Conservation (phyloP, 495 filamentous ascomycete genomes). For the Trichoderma asperelloides region DNA sequence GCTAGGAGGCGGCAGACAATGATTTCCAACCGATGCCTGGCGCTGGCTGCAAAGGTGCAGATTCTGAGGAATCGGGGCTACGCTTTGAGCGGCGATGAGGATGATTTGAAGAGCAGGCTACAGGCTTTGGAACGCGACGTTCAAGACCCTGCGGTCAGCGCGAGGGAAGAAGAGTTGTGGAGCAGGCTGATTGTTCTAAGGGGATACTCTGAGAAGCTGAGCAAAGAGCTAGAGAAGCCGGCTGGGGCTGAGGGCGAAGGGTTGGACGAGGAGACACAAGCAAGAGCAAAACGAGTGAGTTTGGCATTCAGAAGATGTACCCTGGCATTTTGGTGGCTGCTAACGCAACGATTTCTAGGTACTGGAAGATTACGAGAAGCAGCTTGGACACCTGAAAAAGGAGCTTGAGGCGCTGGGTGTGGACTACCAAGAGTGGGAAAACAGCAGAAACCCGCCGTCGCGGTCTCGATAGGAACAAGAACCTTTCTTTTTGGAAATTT, state of each 20-base stretch:
- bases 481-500: background rate
- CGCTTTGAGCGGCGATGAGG: conserved; percentile 82
- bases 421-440: conserved; percentile 72
- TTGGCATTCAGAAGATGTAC: background rate
- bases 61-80: conserved; percentile 87
- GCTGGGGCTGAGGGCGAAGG: conserved; percentile 30
- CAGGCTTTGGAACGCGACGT: conserved; percentile 61
- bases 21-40: conserved; percentile 70
- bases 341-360: conserved; percentile 48
- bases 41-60: conserved; percentile 85
- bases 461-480: background rate
- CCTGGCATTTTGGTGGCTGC: conserved; percentile 3
- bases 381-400: conserved; percentile 75
- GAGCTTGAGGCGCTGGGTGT: conserved; percentile 69
- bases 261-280: conserved; percentile 57
- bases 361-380: conserved; percentile 79
- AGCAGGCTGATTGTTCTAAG: conserved; percentile 80
- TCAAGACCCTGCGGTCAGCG: conserved; percentile 75
- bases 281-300: conserved; percentile 76
- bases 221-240: conserved; percentile 67
- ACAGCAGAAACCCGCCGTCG: conserved; percentile 34
- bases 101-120: conserved; percentile 81
- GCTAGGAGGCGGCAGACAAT: conserved; percentile 71
- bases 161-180: conserved; percentile 91
- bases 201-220: conserved; percentile 68